Evolutionary conservation across 2,329 filamentous ascomycete species (phyloP).

Genomic region (Ophiocordyceps camponoti-floridani): DNA sequence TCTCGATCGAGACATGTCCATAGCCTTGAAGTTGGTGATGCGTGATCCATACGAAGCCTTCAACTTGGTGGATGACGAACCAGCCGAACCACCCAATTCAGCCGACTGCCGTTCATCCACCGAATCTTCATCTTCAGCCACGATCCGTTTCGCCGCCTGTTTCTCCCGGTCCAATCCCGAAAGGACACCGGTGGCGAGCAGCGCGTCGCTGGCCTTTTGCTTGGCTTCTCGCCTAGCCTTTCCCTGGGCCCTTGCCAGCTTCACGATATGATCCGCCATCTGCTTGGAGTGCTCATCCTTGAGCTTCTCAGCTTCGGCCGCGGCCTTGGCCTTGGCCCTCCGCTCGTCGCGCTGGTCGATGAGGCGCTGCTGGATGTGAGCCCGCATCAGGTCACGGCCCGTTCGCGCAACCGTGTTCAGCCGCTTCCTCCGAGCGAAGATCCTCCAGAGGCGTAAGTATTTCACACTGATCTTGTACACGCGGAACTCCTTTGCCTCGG

Average conservation of each 20-base stretch:
- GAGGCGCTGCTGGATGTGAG: slow-evolving; percentile 23
- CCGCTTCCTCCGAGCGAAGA: slow-evolving; percentile 26
- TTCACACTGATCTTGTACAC: slow-evolving; percentile 30
- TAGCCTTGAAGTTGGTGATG: too few species aligned
- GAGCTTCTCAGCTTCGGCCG: not conserved
- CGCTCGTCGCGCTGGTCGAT: slow-evolving; percentile 16
- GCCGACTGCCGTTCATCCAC: slow-evolving; percentile 8
- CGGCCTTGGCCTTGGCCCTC: slow-evolving; percentile 6
- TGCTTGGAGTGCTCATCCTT: slow-evolving; percentile 6
- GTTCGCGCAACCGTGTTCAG: slow-evolving; percentile 30
- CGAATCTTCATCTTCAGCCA: slow-evolving; percentile 7
- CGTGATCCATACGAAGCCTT: too few species aligned
- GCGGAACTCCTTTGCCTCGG: slow-evolving; percentile 28
- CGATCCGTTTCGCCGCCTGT: slow-evolving; percentile 16
- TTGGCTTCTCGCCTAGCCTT: slow-evolving; percentile 6
- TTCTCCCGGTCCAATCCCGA: slow-evolving; percentile 21
- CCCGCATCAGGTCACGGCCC: slow-evolving; percentile 30
- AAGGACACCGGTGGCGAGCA: slow-evolving; percentile 24
- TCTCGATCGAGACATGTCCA: too few species aligned
- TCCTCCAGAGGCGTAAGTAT: slow-evolving; percentile 39
- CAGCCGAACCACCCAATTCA: too few species aligned
- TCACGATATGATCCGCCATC: slow-evolving; percentile 14
- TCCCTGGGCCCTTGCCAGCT: slow-evolving; percentile 8
- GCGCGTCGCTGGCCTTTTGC: slow-evolving; percentile 15
- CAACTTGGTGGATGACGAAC: slow-evolving; percentile 8